phyloP scores from a whole-genome alignment of 2,329 filamentous ascomycete species.

The Hypoxylon sp. region DNA sequence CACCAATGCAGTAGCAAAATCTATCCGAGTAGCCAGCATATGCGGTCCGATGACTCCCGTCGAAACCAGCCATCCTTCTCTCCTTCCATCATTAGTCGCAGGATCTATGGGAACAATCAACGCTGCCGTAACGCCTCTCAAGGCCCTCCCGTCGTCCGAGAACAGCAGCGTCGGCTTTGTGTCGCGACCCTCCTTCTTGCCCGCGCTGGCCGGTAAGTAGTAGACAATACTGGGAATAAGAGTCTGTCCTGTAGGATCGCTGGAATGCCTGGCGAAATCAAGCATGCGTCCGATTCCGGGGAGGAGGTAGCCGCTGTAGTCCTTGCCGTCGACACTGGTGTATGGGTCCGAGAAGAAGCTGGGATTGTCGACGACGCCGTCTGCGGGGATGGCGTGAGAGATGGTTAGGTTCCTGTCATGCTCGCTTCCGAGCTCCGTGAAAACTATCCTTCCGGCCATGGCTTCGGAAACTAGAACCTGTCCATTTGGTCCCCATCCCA shows the following conservation, averaged over 20 bases:
- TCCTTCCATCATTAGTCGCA: conserved; percentile 50
- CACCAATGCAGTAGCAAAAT: conserved; percentile 47
- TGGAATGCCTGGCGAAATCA: conserved; percentile 47
- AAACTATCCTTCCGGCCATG: conserved; percentile 56
- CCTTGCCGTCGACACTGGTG: conserved; percentile 47
- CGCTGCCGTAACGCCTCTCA: conserved; percentile 60
- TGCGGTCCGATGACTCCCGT: conserved; percentile 62
- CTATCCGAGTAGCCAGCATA: conserved; percentile 61
- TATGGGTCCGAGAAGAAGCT: conserved; percentile 65
- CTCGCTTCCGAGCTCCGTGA: conserved; percentile 45
- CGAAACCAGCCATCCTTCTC: conserved; percentile 65
- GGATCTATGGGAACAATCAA: conserved; percentile 64
- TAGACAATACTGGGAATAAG: conserved; percentile 56
- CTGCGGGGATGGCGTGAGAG: conserved; percentile 53
- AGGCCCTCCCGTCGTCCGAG: conserved; percentile 62
- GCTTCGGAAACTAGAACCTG: conserved; percentile 57
- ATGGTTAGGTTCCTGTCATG: conserved; percentile 51
- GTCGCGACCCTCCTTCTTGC: conserved; percentile 12
- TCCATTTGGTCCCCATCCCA: conserved; percentile 56
- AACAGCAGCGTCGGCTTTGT: conserved; percentile 59
- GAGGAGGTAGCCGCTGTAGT: conserved; percentile 63
- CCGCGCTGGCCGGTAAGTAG: conserved; percentile 42
- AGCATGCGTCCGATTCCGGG: conserved; percentile 56
- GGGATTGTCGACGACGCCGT: conserved; percentile 64
- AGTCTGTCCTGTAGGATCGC: conserved; percentile 50